Percentiles rank a stretch among this genome's conserved stretches.
phyloP scores from a whole-genome alignment of 73 alveolate species.

The Effrenium voratum region DNA sequence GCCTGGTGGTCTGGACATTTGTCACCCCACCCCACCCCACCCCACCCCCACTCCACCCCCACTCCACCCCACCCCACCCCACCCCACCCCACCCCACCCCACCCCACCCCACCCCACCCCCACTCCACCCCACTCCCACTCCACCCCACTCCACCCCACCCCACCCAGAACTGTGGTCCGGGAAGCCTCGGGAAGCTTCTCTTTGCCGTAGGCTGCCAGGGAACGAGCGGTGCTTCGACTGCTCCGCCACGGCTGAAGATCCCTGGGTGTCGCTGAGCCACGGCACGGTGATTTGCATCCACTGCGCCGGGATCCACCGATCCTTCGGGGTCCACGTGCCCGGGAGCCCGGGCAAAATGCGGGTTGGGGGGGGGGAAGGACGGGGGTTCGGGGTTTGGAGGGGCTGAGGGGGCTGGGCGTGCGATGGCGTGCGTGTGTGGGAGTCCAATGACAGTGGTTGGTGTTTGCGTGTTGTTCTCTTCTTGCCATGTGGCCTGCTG shows the following conservation, averaged over 20 bases:
- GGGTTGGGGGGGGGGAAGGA: background rate
- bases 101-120: background rate
- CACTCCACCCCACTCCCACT: background rate
- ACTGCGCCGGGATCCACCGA: slow-evolving; percentile 78
- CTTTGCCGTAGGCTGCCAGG: background rate
- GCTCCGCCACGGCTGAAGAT: no score
- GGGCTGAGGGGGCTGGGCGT: background rate
- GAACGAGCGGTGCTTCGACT: no score
- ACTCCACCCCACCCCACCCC: background rate
- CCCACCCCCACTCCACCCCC: background rate
- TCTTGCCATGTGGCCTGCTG: no score
- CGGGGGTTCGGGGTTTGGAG: background rate
- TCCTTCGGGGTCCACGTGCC: slow-evolving; percentile 85
- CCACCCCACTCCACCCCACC: background rate
- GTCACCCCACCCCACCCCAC: background rate
- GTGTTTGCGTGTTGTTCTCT: no score
- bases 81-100: background rate
- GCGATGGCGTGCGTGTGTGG: background rate
- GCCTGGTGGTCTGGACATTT: background rate
- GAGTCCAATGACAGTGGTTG: background rate
- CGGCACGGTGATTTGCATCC: slow-evolving; percentile 66
- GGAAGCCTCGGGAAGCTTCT: background rate
- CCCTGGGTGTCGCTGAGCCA: slow-evolving; percentile 87
- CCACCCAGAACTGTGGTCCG: background rate
- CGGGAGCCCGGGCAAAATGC: background rate